These are phyloP conservation scores for Hanseniaspora clermontiae DNA, from an alignment of 805 yeast species.

Conservation along the genomic window DNA sequence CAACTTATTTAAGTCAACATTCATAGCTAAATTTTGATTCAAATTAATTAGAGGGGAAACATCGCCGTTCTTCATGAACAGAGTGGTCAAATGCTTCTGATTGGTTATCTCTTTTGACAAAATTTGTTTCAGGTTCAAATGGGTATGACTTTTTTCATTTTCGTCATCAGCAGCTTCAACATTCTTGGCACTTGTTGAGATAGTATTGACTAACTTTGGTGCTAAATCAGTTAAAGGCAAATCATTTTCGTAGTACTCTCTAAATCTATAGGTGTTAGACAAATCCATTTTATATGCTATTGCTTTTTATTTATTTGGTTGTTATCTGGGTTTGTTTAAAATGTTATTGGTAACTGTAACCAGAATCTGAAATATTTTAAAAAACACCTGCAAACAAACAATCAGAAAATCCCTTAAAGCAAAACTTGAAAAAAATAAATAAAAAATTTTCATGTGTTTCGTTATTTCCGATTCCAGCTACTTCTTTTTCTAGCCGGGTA, in stretches of 20 bases:
- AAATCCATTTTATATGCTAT: conserved; percentile 1
- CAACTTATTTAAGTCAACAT: conserved; percentile 53
- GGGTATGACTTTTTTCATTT: conserved; percentile 22
- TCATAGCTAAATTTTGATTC: conserved; percentile 60
- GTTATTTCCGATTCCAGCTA: no score
- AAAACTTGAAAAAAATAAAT: no score
- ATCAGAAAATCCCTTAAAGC: no score
- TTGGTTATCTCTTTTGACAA: conserved; percentile 9
- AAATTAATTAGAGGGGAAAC: conserved; percentile 48
- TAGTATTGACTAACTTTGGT: conserved; percentile 51
- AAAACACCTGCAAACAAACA: no score
- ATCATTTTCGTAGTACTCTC: conserved; percentile 35
- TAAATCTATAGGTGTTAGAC: conserved; percentile 7
- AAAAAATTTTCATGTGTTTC: no score
- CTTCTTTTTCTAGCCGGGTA: no score
- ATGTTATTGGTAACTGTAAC: no score
- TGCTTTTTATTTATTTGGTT: neutral
- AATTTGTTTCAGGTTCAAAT: conserved; percentile 6
- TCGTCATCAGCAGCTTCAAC: conserved; percentile 34
- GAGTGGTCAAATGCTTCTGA: conserved; percentile 42
- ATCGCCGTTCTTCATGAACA: conserved; percentile 56
- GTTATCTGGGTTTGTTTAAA: neutral
- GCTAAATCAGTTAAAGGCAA: conserved; percentile 90
- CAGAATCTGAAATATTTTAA: no score
- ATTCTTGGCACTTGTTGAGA: conserved; percentile 29